Conservation (phyloP, 345 rosid genomes). For the Stellera chamaejasme region DNA sequence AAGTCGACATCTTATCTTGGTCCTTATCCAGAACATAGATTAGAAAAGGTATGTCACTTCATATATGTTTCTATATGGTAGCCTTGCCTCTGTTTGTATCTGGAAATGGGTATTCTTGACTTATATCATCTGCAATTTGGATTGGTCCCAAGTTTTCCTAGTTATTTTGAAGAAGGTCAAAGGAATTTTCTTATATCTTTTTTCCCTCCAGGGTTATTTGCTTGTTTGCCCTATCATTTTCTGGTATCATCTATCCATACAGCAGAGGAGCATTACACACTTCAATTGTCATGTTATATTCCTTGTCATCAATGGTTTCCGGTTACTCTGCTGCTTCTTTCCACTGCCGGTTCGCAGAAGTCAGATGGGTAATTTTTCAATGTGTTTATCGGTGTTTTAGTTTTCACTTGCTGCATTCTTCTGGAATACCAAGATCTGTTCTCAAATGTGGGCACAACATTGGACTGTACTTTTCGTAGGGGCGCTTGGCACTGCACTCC, state of each 20-base stretch:
- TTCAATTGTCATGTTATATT: slow-evolving; percentile 42
- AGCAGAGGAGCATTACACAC: slow-evolving; percentile 54
- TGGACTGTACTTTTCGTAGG: too few species aligned
- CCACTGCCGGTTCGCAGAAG: slow-evolving; percentile 48
- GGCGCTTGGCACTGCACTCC: too few species aligned
- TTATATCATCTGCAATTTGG: not conserved
- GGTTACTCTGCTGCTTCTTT: slow-evolving; percentile 70
- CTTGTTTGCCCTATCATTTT: slow-evolving; percentile 45
- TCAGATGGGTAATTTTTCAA: slow-evolving; percentile 61
- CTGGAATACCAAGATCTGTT: too few species aligned
- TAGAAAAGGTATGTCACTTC: too few species aligned
- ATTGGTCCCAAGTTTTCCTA: not conserved
- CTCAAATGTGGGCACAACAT: too few species aligned
- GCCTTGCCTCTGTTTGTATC: too few species aligned
- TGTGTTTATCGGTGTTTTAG: slow-evolving; percentile 2
- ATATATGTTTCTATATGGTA: too few species aligned
- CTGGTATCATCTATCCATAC: slow-evolving; percentile 69
- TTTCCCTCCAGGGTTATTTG: slow-evolving; percentile 39
- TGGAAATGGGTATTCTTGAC: too few species aligned
- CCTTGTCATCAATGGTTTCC: slow-evolving; percentile 60
- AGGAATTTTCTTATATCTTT: slow-evolving; percentile 3
- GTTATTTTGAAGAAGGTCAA: not conserved
- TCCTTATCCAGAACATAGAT: too few species aligned
- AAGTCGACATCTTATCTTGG: too few species aligned
- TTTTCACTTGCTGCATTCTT: not conserved